A percentile compares a stretch with the other conserved stretches of the same genome.
Evolutionary conservation across 2,329 filamentous ascomycete species (phyloP).

Genomic region (Fusarium bactridioides): DNA sequence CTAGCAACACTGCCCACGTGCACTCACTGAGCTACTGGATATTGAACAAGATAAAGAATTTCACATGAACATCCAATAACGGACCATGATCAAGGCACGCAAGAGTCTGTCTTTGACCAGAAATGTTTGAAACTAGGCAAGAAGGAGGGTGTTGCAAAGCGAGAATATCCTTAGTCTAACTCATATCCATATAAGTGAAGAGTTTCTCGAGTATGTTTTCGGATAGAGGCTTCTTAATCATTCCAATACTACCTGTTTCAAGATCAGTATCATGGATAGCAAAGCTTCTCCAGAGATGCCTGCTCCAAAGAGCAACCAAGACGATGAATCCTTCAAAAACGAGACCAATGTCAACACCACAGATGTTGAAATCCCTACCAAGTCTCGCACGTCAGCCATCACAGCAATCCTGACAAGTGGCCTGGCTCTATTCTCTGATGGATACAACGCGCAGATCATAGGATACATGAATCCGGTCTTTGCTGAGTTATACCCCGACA

Average conservation of each 20-base stretch:
- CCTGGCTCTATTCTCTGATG: neutral
- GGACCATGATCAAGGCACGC: neutral
- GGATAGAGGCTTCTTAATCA: rapidly evolving
- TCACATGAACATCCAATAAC: neutral
- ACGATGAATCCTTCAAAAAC: neutral
- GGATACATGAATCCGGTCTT: neutral
- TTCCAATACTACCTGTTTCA: neutral
- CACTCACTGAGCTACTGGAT: too few species aligned
- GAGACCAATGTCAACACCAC: neutral
- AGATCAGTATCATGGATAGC: neutral
- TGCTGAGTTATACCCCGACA: neutral
- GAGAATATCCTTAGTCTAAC: neutral
- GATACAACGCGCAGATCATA: neutral
- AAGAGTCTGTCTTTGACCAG: too few species aligned
- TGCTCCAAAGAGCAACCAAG: neutral
- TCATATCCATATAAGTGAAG: neutral
- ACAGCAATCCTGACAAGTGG: neutral
- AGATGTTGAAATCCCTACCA: rapidly evolving
- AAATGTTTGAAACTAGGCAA: too few species aligned
- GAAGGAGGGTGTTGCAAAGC: too few species aligned
- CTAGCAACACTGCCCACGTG: neutral
- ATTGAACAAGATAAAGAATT: neutral
- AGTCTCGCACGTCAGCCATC: neutral
- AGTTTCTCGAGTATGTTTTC: rapidly evolving
- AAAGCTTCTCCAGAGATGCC: neutral